Percentiles rank a stretch among this genome's conserved stretches.
These are phyloP conservation scores for Circinella umbellata DNA, from an alignment of 371 early-diverging fungal genomes.

Conservation along the genomic window DNA sequence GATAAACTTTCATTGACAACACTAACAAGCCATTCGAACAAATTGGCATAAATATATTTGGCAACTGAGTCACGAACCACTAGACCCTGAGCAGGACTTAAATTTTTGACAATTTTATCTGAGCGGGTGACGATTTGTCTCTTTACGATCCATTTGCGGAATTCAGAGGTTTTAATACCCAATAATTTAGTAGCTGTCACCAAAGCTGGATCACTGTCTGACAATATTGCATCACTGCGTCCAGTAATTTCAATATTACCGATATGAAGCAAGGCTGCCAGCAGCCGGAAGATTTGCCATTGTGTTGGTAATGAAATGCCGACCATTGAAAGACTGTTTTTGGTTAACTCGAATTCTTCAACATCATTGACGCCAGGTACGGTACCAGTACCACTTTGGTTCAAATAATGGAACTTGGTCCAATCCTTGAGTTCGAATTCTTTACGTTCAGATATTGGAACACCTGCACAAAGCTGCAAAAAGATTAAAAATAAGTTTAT, in stretches of 20 bases:
- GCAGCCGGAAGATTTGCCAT: conserved; percentile 87
- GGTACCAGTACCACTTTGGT: conserved; percentile 82
- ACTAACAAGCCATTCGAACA: conserved; percentile 95
- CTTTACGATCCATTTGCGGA: conserved; percentile 89
- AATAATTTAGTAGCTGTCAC: conserved; percentile 70
- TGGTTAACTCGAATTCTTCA: conserved; percentile 88
- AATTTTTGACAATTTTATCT: conserved; percentile 83
- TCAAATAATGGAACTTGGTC: conserved; percentile 85
- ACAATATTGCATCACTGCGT: conserved; percentile 65
- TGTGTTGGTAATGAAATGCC: conserved; percentile 87
- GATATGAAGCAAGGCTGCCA: conserved; percentile 91
- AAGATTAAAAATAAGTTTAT: background rate
- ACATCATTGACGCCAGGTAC: conserved; percentile 92
- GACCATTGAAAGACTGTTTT: conserved; percentile 82
- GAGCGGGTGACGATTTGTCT: conserved; percentile 86
- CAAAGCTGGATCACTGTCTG: conserved; percentile 77
- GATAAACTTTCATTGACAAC: conserved; percentile 82
- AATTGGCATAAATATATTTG: conserved; percentile 90
- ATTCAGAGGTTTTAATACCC: conserved; percentile 73
- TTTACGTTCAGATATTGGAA: conserved; percentile 80
- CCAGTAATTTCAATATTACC: conserved; percentile 91
- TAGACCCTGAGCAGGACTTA: conserved; percentile 76
- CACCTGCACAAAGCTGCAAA: conserved; percentile 83
- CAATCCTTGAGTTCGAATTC: conserved; percentile 77
- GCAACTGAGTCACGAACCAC: conserved; percentile 93